Conservation (phyloP, 2,329 filamentous ascomycete species). For the Fusarium sp. region DNA sequence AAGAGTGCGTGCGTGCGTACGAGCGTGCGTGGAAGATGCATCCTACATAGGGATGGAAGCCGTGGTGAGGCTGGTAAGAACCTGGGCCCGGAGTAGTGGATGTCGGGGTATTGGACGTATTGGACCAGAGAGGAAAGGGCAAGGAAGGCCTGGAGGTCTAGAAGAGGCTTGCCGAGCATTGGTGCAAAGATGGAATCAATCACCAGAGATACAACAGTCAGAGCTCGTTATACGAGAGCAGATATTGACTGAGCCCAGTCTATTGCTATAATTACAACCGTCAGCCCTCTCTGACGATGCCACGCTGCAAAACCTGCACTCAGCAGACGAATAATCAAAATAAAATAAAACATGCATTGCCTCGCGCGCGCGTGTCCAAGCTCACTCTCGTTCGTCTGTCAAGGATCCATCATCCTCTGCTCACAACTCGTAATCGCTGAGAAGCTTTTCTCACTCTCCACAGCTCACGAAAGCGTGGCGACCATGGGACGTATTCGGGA, state of each 20-base stretch:
- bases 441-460: neutral
- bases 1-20: neutral
- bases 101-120: slow-evolving; percentile 7
- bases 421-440: neutral
- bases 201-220: neutral
- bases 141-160: slow-evolving; percentile 5
- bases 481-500: neutral
- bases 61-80: slow-evolving; percentile 16
- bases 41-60: neutral
- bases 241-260: neutral
- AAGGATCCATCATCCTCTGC: neutral
- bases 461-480: slow-evolving; percentile 3
- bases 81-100: slow-evolving; percentile 1
- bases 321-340: neutral
- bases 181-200: neutral
- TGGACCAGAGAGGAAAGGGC: slow-evolving; percentile 14
- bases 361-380: slow-evolving; percentile 18
- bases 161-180: slow-evolving; percentile 2
- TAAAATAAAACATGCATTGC: neutral
- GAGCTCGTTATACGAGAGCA: neutral
- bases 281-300: neutral
- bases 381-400: slow-evolving; percentile 23
- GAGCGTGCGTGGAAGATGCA: neutral
- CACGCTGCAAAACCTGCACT: neutral
- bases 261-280: neutral